phyloP scores from a whole-genome alignment of 257 asterid species.

The Solanum chmielewskii region DNA sequence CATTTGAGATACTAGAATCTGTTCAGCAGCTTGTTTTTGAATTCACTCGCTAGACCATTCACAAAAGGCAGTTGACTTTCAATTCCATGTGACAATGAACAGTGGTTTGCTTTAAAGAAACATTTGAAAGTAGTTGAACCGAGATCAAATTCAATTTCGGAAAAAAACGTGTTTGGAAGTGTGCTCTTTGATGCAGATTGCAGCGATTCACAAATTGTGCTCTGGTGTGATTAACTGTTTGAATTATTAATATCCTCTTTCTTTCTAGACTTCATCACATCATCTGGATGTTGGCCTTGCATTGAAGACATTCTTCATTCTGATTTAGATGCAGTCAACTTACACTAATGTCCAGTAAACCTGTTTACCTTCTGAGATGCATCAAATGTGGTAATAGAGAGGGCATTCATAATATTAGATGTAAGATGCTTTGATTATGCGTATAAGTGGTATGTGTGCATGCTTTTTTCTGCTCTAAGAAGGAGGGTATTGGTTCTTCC shows the following conservation, averaged over 20 bases:
- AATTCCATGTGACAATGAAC: neutral
- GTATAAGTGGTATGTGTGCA: neutral
- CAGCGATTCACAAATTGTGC: neutral
- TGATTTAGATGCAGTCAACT: neutral
- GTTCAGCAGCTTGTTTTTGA: slow-evolving; percentile 6
- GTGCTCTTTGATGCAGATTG: neutral
- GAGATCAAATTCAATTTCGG: neutral
- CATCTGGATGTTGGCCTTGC: neutral
- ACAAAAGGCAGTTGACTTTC: neutral
- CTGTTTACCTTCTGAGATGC: neutral
- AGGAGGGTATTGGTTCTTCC: neutral
- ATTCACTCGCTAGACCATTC: neutral
- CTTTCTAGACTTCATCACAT: neutral
- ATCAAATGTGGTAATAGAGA: neutral
- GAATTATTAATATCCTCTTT: neutral
- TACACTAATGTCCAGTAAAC: neutral
- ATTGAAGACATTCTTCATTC: neutral
- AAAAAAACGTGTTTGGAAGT: neutral
- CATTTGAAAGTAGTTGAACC: neutral
- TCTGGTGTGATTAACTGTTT: neutral
- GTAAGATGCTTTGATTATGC: neutral
- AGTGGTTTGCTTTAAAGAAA: neutral
- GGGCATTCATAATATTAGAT: neutral
- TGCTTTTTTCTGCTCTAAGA: neutral
- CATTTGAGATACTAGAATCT: neutral